These are phyloP conservation scores for Fusarium sp. DNA, from an alignment of 2,329 filamentous ascomycete genomes.

Conservation along the genomic window DNA sequence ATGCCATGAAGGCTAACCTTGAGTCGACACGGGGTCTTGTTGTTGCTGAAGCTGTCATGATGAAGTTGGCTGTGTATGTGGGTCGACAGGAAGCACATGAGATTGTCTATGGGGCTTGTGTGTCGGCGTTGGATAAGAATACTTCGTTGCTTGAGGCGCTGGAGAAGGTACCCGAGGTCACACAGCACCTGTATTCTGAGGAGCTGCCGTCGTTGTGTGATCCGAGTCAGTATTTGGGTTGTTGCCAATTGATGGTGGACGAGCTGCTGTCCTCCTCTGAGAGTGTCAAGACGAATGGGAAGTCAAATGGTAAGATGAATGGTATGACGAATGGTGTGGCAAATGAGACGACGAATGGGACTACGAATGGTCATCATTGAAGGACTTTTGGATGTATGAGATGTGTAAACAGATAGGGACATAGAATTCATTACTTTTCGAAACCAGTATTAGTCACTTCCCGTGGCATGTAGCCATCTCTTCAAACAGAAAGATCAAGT, in stretches of 20 bases:
- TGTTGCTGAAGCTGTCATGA: conserved; percentile 69
- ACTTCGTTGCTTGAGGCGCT: conserved; percentile 13
- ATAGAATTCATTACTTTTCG: neutral
- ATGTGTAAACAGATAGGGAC: neutral
- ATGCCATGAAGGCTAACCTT: conserved; percentile 62
- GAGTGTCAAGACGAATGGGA: neutral
- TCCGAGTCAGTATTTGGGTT: conserved; percentile 28
- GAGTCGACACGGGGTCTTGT: conserved; percentile 63
- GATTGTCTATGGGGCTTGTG: conserved; percentile 64
- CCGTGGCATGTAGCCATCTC: too few relatives aligned
- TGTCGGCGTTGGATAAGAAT: conserved; percentile 9
- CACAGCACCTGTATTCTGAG: neutral
- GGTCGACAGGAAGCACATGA: conserved; percentile 66
- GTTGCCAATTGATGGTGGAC: conserved; percentile 28
- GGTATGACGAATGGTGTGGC: neutral
- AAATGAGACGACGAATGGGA: neutral
- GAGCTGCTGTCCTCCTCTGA: conserved; percentile 11
- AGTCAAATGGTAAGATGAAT: neutral
- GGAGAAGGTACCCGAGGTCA: conserved; percentile 1
- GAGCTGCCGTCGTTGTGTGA: conserved; percentile 15
- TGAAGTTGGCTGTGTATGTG: conserved; percentile 62
- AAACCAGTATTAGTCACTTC: neutral
- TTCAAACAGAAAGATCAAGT: neutral
- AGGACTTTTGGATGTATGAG: neutral
- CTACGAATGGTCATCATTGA: neutral